Evolutionary conservation across 1,284 basidiomycete genomes (phyloP), one percentile per base, ranked within the genome.

Genomic region (Violaceomyces palustris): DNA sequence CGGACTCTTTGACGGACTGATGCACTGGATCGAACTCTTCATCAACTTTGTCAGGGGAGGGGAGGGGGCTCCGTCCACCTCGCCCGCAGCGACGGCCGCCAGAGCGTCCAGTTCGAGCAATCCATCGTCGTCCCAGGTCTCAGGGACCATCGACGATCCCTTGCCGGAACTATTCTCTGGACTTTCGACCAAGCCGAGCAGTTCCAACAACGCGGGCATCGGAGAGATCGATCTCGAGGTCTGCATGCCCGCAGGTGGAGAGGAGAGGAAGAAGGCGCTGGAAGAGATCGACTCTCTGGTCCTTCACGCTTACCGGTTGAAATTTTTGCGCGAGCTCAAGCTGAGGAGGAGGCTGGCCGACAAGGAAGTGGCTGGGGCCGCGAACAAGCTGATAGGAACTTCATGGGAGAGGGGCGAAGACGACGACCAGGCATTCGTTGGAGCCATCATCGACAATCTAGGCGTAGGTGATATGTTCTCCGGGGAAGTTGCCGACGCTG

Each of bases 21-120:
- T 97, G 88, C 82, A 80, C 39, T 99, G 94, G 94, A 86, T 96
- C 68, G 92, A 98, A 75, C 82, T 88, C 24, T 97, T 97, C 77
- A 80, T 98, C 56, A 87, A 86, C 31, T 83, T 89, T 49, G 83
- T 93, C 39, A 84, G 92, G n/a, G 89, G 92, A 55, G 91, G 92
- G 7, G 75, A 96, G 2, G 55, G 60, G 9, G 67, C 72, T 5
- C 42, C 57, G 1, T 82, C 83, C 6, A 75, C 79, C 32, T 79
- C 80, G 3, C 69, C 72, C 25, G 76, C 92, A 31, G 48, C 28
- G 5, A 25, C 17, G 2, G 33, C 3, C 26, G 24, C 3, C n/a
- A 33, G 31, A 33, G 19, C 21, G 5, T 4, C 17, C 38, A 40
- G 38, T 29, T 12, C 28, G n/a, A n/a, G n/a, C n/a, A n/a, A n/a